These are phyloP conservation scores for Rhodotorula glutinis DNA, from an alignment of 1,284 basidiomycete genomes.

Conservation along the genomic window DNA sequence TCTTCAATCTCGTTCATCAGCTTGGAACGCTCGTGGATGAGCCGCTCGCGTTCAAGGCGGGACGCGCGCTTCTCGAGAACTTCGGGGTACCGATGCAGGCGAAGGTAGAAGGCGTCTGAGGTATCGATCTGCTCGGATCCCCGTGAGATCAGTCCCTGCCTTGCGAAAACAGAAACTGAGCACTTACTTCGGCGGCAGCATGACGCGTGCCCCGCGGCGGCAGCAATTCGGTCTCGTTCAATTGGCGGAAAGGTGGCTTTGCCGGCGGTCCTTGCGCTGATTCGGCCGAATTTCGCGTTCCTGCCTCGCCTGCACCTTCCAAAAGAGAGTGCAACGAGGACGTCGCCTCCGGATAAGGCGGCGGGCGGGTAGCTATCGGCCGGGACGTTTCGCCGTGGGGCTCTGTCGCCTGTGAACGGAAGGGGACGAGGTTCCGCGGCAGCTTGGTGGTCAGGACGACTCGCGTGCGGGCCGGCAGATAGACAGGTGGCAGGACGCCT, in stretches of 20 bases:
- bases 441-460: conserved; percentile 20
- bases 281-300: not conserved
- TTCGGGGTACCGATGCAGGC: conserved; percentile 43
- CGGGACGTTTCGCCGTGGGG: not conserved
- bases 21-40: conserved; percentile 43
- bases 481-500: not conserved
- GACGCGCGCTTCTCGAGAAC: conserved; percentile 44
- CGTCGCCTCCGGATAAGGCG: too few species aligned
- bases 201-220: conserved; percentile 8
- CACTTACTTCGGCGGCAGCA: conserved; percentile 1
- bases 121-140: conserved; percentile 41
- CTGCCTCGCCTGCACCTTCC: not conserved
- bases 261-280: not conserved
- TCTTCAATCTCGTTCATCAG: conserved; percentile 41
- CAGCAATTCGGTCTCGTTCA: conserved; percentile 24
- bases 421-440: not conserved
- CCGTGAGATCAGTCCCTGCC: too few species aligned
- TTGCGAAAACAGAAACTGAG: too few species aligned
- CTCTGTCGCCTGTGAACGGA: not conserved
- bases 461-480: conserved; percentile 23
- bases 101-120: conserved; percentile 42
- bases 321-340: too few species aligned
- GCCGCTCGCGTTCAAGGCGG: conserved; percentile 43
- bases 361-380: not conserved
- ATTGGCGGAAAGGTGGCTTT: conserved; percentile 12